Conservation (phyloP, 192 early-diverging fungal species). For the Coemansia sp. region DNA sequence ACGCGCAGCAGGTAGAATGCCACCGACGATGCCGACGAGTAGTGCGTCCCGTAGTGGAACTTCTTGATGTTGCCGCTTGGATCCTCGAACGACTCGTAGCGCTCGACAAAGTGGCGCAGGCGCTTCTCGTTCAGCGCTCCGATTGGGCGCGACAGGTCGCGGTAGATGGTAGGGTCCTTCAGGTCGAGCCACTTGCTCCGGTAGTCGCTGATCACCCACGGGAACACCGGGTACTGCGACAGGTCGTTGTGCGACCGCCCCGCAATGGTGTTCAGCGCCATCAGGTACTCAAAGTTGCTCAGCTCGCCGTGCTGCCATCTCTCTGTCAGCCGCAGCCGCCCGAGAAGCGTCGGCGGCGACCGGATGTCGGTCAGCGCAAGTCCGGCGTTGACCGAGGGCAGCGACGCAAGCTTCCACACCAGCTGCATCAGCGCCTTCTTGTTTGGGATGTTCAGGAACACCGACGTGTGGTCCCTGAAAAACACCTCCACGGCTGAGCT, state of each 20-base stretch:
- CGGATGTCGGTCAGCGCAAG: conserved; percentile 41
- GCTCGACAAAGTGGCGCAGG: conserved; percentile 50
- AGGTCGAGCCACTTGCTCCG: conserved; percentile 78
- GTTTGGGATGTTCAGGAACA: conserved; percentile 34
- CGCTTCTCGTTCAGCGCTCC: conserved; percentile 72
- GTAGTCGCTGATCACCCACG: conserved; percentile 88
- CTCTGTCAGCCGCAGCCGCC: conserved; percentile 59
- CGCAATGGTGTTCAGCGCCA: conserved; percentile 88
- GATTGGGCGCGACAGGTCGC: conserved; percentile 90
- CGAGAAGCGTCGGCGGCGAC: conserved; percentile 25
- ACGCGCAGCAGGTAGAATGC: conserved; percentile 85
- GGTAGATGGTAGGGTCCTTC: conserved; percentile 69
- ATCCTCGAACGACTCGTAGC: conserved; percentile 65
- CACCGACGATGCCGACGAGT: conserved; percentile 89
- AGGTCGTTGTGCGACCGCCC: conserved; percentile 85
- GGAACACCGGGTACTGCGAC: conserved; percentile 97
- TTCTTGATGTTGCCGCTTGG: conserved; percentile 57
- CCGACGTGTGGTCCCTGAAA: conserved; percentile 40
- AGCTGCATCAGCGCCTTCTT: conserved; percentile 45
- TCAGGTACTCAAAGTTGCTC: conserved; percentile 95
- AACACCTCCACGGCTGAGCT: conserved; percentile 48
- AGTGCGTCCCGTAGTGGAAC: conserved; percentile 97
- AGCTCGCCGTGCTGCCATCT: conserved; percentile 85
- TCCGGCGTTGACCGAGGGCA: conserved; percentile 22
- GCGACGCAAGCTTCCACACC: conserved; percentile 44